These are phyloP conservation scores for Allium cepa DNA, from an alignment of 106 monocot genomes.

Conservation along the genomic window DNA sequence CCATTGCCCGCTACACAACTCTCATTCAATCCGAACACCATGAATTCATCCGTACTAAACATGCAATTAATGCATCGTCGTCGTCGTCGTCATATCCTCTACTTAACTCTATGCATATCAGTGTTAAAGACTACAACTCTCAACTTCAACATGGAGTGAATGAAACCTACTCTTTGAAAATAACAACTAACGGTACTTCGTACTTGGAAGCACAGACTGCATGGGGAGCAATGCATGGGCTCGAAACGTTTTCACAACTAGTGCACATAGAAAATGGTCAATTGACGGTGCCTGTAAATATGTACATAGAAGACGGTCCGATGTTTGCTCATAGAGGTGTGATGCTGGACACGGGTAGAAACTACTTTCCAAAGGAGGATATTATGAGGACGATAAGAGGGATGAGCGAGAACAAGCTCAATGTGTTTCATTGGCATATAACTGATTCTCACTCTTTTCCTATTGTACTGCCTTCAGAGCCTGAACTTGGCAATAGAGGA, in stretches of 20 bases:
- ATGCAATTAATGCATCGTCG: background rate
- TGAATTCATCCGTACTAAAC: slow-evolving; percentile 18
- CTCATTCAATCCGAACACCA: slow-evolving; percentile 3
- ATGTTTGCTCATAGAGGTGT: slow-evolving; percentile 20
- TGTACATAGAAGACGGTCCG: slow-evolving; percentile 16
- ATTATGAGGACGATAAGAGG: slow-evolving; percentile 15
- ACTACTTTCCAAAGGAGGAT: slow-evolving; percentile 10
- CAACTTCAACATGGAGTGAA: slow-evolving; percentile 59
- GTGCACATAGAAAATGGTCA: background rate
- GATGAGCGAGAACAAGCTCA: slow-evolving; percentile 19
- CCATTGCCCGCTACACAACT: slow-evolving; percentile 15
- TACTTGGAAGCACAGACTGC: slow-evolving; percentile 37
- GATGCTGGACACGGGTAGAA: slow-evolving; percentile 19
- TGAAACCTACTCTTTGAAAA: slow-evolving; percentile 60
- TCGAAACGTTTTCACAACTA: slow-evolving; percentile 87
- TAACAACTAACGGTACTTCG: slow-evolving; percentile 21
- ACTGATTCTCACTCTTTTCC: slow-evolving; percentile 24
- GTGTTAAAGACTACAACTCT: slow-evolving; percentile 24
- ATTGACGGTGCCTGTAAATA: background rate
- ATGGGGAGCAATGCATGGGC: slow-evolving; percentile 88
- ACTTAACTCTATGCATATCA: slow-evolving; percentile 23
- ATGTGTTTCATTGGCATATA: slow-evolving; percentile 25
- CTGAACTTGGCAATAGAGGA: slow-evolving; percentile 16
- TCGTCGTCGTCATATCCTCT: background rate
- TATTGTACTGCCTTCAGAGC: slow-evolving; percentile 15